A percentile compares a stretch with the other conserved stretches of the same genome.
These are phyloP conservation scores for Turnera subulata DNA, from an alignment of 345 rosid species.

Conservation along the genomic window DNA sequence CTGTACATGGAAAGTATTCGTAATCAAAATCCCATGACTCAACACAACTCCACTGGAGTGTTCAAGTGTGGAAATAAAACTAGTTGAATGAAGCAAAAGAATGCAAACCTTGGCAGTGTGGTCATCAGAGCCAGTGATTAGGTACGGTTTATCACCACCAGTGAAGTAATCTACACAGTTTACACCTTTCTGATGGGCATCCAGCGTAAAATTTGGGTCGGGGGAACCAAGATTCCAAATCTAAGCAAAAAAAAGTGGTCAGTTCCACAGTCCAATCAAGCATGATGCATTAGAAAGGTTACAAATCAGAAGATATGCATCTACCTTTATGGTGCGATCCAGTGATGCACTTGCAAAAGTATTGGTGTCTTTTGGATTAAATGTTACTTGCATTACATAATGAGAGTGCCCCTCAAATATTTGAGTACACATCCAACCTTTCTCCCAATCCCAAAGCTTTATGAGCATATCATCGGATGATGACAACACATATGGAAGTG, in stretches of 20 bases:
- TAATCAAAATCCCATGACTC: constrained; percentile 1
- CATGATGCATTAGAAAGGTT: constrained; percentile 9
- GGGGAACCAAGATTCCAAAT: constrained; percentile 98
- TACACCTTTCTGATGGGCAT: constrained; percentile 92
- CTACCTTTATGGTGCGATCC: constrained; percentile 89
- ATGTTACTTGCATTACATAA: constrained; percentile 97
- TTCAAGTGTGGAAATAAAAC: neutral
- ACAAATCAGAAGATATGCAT: constrained; percentile 1
- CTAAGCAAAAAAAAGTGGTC: constrained; percentile 21
- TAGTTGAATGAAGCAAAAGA: neutral
- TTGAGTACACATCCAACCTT: constrained; percentile 89
- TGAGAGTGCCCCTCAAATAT: constrained; percentile 99
- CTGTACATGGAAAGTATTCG: constrained; percentile 30
- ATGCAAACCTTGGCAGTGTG: constrained; percentile 80
- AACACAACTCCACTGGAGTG: too few species aligned
- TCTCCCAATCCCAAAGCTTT: constrained; percentile 99
- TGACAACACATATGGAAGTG: constrained; percentile 84
- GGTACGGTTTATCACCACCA: constrained; percentile 88
- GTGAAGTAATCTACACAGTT: constrained; percentile 92
- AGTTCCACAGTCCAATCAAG: constrained; percentile 2
- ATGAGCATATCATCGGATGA: constrained; percentile 99
- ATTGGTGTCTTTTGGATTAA: constrained; percentile 86
- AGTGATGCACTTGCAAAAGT: constrained; percentile 98
- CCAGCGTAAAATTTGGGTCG: constrained; percentile 89
- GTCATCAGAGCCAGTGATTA: constrained; percentile 93